phyloP scores from a whole-genome alignment of 2,329 filamentous ascomycete species.

The Samsoniella hepiali region DNA sequence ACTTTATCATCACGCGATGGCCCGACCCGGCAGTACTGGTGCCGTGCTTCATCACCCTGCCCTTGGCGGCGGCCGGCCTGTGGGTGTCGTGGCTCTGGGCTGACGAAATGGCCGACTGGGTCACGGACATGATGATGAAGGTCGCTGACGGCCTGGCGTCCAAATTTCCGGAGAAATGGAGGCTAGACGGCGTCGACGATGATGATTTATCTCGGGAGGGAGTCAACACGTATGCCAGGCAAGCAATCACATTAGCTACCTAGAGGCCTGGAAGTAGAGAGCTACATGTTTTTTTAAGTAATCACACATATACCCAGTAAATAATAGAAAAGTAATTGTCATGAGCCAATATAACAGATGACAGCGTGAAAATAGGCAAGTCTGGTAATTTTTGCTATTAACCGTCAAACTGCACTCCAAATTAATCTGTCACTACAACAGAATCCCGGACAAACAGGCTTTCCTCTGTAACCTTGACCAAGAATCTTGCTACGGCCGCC shows the following conservation, averaged over 20 bases:
- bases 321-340: too few relatives aligned
- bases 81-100: conserved; percentile 19
- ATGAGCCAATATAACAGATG: too few relatives aligned
- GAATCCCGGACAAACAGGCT: conserved; percentile 1
- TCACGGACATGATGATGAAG: not conserved
- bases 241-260: conserved; percentile 16
- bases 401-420: not conserved
- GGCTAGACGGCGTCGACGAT: conserved; percentile 17
- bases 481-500: conserved; percentile 30
- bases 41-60: conserved; percentile 27
- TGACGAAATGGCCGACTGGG: conserved; percentile 14
- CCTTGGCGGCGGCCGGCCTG: conserved; percentile 18
- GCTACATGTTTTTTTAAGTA: not conserved
- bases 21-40: conserved; percentile 26
- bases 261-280: not conserved
- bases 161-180: conserved; percentile 20
- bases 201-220: conserved; percentile 26
- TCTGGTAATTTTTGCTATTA: not conserved
- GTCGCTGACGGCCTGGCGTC: not conserved
- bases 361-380: not conserved
- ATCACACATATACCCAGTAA: not conserved
- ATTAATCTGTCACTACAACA: not conserved
- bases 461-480: conserved; percentile 34
- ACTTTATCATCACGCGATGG: conserved; percentile 30
- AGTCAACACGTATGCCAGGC: conserved; percentile 23